Percentiles rank a stretch among this genome's conserved stretches.
phyloP scores from a whole-genome alignment of 352 stramenopile species.

The Phytopythium boreale region DNA sequence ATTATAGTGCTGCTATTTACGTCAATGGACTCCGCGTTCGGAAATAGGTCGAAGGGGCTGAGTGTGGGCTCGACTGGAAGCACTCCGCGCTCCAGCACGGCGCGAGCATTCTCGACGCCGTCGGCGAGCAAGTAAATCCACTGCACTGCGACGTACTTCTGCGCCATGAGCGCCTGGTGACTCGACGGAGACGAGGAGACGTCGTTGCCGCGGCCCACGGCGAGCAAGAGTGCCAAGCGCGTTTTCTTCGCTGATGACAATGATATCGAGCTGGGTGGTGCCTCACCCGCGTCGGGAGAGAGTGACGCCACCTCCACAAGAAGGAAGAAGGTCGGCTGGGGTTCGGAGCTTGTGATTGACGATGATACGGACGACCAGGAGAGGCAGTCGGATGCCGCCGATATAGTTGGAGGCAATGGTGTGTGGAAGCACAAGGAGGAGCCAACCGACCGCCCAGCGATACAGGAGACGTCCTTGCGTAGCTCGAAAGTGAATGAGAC shows the following conservation, averaged over 20 bases:
- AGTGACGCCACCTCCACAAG: constrained; percentile 3
- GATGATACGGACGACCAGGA: not conserved
- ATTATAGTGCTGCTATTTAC: not conserved
- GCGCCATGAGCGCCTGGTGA: constrained; percentile 6
- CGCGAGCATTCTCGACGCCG: no score
- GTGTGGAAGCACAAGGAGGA: not conserved
- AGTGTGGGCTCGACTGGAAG: no score
- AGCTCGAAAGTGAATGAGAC: constrained; percentile 25
- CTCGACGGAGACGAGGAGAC: constrained; percentile 1
- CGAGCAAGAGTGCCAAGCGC: constrained; percentile 13
- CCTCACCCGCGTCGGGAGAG: not conserved
- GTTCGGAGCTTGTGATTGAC: constrained; percentile 4
- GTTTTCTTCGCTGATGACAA: constrained; percentile 28
- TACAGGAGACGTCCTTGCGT: not conserved
- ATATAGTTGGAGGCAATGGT: not conserved
- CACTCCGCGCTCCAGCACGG: no score
- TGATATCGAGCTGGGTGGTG: not conserved
- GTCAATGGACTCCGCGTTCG: no score
- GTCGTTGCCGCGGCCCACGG: not conserved
- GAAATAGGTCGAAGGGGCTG: no score
- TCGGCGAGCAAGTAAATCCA: not conserved
- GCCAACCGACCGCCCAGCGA: not conserved
- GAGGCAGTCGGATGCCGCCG: not conserved
- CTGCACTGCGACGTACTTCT: no score
- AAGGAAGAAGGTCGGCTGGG: constrained; percentile 4